Base-by-base conservation (phyloP, 345 rosid species). In the Triadica sebifera region DNA sequence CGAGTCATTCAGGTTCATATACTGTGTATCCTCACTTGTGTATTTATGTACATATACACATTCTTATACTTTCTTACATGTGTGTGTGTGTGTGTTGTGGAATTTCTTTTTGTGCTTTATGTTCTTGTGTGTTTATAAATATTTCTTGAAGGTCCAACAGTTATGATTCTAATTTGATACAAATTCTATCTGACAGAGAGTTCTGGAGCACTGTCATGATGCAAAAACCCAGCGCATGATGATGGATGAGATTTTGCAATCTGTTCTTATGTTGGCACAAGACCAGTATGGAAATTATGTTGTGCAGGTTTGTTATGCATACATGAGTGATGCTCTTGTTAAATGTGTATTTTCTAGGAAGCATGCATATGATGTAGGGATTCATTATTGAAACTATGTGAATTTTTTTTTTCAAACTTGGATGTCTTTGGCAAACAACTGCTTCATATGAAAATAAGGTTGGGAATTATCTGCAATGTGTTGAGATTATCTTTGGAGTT, bases 261-360 rank as follows among this genome's bases (percentile, higher is more conserved):
- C 94, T 70, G 99, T 95, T 76, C 86, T 93, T 77, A 87, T 90
- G 96, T 70, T 95, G 83, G 98, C 99, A 45, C 96, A 95, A 73
- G 99, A 95, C 79, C 99, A 93, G 71, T 95, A 95, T 76, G 99
- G 98, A 68, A 95, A 95, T 80, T 95, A 95, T 80, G 98, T 95
- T 74, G 88, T 95, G 72, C 99, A 95, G 99, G 99, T 95, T 79
- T 78, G 93, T 80, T 66, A 0, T 71, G 1, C 63, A 37, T 37
- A 7, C 4, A 8, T n/a, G 57, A 19, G 19, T 64, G 59, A 4
- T 49, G 55, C 47, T 61, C 58, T 37, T 56, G 3, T 56, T 15
- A 17, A 20, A 34, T 38, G 29, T 37, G 17, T 43, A 58, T 19
- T 50, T 7, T 67, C 56, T 46, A 11, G 19, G n/a, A 25, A 25